Conservation (phyloP, 2,329 filamentous ascomycete genomes). For the Claviceps capensis region DNA sequence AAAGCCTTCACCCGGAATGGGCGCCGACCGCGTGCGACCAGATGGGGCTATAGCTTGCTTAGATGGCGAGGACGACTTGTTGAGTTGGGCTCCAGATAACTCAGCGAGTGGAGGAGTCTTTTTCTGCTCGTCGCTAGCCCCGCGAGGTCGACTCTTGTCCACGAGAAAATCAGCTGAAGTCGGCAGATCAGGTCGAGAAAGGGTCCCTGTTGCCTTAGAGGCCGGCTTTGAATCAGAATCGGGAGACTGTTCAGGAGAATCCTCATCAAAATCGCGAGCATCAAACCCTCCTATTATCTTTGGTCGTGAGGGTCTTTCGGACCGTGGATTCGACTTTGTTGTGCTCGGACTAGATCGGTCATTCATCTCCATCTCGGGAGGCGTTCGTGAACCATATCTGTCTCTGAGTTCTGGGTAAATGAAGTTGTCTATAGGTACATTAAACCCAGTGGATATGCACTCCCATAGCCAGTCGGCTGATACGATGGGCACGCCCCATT, state of each 20-base stretch:
- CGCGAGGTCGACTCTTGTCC: constrained; percentile 23
- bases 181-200: constrained; percentile 11
- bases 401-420: constrained; percentile 34
- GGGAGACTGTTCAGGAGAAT: constrained; percentile 11
- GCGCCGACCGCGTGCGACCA: constrained; percentile 26
- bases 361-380: constrained; percentile 6
- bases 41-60: constrained; percentile 12
- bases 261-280: constrained; percentile 24
- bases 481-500: constrained; percentile 71
- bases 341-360: not conserved
- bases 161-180: constrained; percentile 27
- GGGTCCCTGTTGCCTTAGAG: not conserved
- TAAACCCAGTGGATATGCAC: constrained; percentile 48
- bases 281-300: constrained; percentile 20
- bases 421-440: constrained; percentile 30
- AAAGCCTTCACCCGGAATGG: constrained; percentile 9
- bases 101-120: constrained; percentile 25
- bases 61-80: constrained; percentile 24
- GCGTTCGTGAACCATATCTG: constrained; percentile 8
- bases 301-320: constrained; percentile 8
- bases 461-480: constrained; percentile 73
- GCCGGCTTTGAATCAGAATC: not conserved
- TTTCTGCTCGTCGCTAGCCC: constrained; percentile 14
- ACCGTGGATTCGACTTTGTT: not conserved
- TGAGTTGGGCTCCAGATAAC: constrained; percentile 25